phyloP scores from a whole-genome alignment of 2,329 filamentous ascomycete species.

The Pseudogymnoascus sp. region DNA sequence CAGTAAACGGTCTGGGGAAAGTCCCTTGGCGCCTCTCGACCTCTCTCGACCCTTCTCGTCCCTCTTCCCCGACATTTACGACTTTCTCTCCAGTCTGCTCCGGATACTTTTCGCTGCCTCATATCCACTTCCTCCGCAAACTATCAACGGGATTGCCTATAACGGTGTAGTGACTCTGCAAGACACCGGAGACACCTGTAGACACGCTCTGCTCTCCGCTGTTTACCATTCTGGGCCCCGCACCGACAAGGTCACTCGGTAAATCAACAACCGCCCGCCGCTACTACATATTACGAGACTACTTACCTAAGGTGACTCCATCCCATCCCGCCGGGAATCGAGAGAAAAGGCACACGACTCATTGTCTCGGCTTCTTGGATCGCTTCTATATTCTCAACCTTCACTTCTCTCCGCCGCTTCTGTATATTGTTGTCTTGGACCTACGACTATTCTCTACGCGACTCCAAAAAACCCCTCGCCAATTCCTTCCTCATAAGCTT shows the following conservation, averaged over 20 bases:
- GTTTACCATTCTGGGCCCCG: neutral
- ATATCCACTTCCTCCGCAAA: neutral
- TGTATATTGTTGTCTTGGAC: neutral
- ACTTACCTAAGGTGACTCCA: neutral
- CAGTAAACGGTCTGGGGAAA: neutral
- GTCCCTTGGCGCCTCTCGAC: neutral
- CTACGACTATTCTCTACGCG: neutral
- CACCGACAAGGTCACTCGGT: neutral
- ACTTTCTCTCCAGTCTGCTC: neutral
- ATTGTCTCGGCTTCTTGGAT: neutral
- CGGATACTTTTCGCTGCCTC: neutral
- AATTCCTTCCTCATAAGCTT: neutral
- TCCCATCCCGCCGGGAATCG: neutral
- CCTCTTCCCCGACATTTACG: neutral
- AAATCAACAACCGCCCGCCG: neutral
- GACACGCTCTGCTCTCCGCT: neutral
- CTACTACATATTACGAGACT: neutral
- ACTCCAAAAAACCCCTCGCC: neutral
- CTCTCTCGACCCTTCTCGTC: neutral
- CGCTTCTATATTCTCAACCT: neutral
- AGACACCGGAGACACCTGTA: neutral
- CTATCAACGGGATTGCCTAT: neutral
- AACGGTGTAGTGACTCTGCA: neutral
- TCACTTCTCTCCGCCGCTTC: neutral
- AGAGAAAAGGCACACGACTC: conserved; percentile 1